Evolutionary conservation across 1,284 basidiomycete genomes (phyloP), one percentile per base, ranked within the genome.

Genomic region (Sanghuangporus baumii): DNA sequence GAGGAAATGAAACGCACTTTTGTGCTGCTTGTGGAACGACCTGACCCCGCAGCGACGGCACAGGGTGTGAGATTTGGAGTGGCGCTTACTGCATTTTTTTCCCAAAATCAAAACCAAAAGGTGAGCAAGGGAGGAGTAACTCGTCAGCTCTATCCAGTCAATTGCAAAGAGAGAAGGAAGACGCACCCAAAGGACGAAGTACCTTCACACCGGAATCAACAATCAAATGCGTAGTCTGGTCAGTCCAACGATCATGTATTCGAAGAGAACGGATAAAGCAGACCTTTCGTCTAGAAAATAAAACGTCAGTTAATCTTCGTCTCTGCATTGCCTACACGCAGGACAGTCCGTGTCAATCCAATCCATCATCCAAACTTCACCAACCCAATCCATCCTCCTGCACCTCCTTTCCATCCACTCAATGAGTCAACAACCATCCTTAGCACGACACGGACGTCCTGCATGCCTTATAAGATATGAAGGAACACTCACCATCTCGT

Each of bases 61-160:
- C 72, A 96, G 87, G 66, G 95, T 97, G 87, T 98, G 96, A 74
- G 93, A 90, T 86, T 99, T 99, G 73, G 94, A 94, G 89, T 97
- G 96, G 77, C 92, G 85, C 85, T 96, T 96, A 93, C 94, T 93
- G 78, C 68, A 70, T 36, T 26, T 16, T 58, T 59, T 6, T 41
- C 18, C 57, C 59, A 41, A 65, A 1, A 38, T 60, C 18, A 16
- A 55, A 62, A 55, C 36, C 63, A 59, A 59, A 37, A 59, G 31
- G 71, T 67, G 70, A 57, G 40, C 62, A 51, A 43, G 36, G 26
- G 20, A 41, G 11, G n/a, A 4, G 3, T 41, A 46, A 20, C 43
- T n/a, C 43, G 16, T 31, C 26, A 31, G 26, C 26, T 31, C 26
- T 14, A 46, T n/a, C 7, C 43, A n/a, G 14, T 18, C 16, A n/a